Evolutionary conservation across 257 asterid genomes (phyloP), one percentile per base, ranked within the genome.

Genomic region (Parsonsia alboflavescens): DNA sequence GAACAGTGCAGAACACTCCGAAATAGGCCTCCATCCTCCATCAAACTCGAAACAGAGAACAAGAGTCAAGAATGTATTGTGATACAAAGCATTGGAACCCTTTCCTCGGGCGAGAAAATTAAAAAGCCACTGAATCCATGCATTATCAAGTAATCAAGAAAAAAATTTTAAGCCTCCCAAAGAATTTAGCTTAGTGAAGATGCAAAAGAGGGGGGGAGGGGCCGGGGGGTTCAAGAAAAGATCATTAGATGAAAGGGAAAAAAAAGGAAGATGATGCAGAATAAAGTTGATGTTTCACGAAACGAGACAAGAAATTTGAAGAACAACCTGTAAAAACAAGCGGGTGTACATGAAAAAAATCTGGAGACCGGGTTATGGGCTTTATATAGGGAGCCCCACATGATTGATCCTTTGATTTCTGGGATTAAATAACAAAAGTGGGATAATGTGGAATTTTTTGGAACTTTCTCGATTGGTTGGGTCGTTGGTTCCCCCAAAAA

Each of bases 331-430:
- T 8, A 45, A 45, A 50, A 24, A 69, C 6, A 16, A 15, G 24
- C 9, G 11, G 54, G 33, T 50, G 61, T 64, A 6, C 70, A 15
- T 1, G 44, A 56, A 68, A 76, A n/a, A 76, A 70, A 76, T 76
- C 80, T 76, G 50, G 26, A 36, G 68, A 41, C 15, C 68, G 4
- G 48, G 1, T 10, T n/a, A 30, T 39, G 49, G 64, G 46, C 10
- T 13, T 53, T 56, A 65, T 66, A 49, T 66, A 75, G 42, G 64
- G 30, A 24, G 69, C 59, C 59, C 59, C 59, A 53, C 59, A 53
- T 57, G 36, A 71, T 54, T 56, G 57, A 30, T 3, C 26, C 44
- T 26, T 36, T 2, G 10, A 44, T 44, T n/a, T 48, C 28, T 21
- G 11, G 73, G 45, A n/a, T 69, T 69, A 69, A 67, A 70, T 48